These are phyloP conservation scores for Xylariaceae sp. DNA, from an alignment of 2,329 filamentous ascomycete genomes.

Conservation along the genomic window DNA sequence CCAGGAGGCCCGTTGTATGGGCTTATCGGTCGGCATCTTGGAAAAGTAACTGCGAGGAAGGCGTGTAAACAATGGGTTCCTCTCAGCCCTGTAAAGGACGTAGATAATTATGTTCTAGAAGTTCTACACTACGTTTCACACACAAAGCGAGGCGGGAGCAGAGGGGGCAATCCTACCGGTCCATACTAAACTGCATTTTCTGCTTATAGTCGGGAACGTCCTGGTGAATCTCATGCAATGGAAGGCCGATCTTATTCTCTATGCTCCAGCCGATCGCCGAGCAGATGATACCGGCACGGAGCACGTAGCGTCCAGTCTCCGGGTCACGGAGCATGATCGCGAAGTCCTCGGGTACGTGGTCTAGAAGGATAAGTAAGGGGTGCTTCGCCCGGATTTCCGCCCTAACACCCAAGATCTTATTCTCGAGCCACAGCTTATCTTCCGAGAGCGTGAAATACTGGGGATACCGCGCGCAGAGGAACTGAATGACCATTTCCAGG, in stretches of 20 bases:
- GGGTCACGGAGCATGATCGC: constrained; percentile 68
- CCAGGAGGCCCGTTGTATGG: constrained; percentile 83
- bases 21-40: constrained; percentile 65
- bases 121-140: no score
- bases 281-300: constrained; percentile 72
- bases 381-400: constrained; percentile 56
- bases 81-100: neutral
- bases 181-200: constrained; percentile 85
- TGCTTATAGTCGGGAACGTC: constrained; percentile 77
- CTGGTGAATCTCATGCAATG: constrained; percentile 64
- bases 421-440: constrained; percentile 56
- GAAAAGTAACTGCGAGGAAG: constrained; percentile 61
- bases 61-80: neutral
- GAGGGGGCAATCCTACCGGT: constrained; percentile 49
- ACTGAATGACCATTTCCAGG: constrained; percentile 81
- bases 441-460: constrained; percentile 60
- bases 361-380: constrained; percentile 64
- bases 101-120: no score
- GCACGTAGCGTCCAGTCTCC: constrained; percentile 63
- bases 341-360: constrained; percentile 82
- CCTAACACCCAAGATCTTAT: constrained; percentile 59
- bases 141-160: no score
- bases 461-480: constrained; percentile 72
- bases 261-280: constrained; percentile 78
- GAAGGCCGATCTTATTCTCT: constrained; percentile 64